Percentiles rank a stretch among this genome's conserved stretches.
Conservation (phyloP, 2,329 filamentous ascomycete species). For the Hypoxylon sp. region DNA sequence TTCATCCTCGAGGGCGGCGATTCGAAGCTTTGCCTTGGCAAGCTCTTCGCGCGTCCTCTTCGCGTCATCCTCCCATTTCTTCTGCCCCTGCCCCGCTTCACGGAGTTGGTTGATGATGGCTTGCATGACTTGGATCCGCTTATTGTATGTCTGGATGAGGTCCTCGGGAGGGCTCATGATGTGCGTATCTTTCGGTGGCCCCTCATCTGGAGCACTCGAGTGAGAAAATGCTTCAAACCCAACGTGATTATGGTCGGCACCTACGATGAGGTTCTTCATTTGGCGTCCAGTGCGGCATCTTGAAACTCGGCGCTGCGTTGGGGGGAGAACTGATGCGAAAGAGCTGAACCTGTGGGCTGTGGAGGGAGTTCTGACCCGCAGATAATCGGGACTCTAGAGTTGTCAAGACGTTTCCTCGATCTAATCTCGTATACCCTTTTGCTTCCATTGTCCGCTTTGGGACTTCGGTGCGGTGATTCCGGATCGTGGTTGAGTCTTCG, state of each 20-base stretch:
- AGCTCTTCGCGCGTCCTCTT: conserved; percentile 17
- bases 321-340: conserved; percentile 29
- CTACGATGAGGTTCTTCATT: conserved; percentile 9
- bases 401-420: conserved; percentile 23
- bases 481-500: background rate
- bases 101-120: conserved; percentile 27
- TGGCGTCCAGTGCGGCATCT: conserved; percentile 4
- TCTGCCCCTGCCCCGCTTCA: conserved; percentile 3
- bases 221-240: conserved; percentile 6
- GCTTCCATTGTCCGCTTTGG: conserved; percentile 26
- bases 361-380: background rate
- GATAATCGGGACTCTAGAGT: conserved; percentile 31
- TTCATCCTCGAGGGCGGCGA: conserved; percentile 22
- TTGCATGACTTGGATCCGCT: conserved; percentile 30
- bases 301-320: background rate
- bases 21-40: conserved; percentile 4
- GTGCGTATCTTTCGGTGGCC: background rate
- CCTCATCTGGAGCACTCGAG: conserved; percentile 6
- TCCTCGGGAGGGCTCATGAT: conserved; percentile 13
- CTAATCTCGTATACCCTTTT: conserved; percentile 26
- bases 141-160: conserved; percentile 21
- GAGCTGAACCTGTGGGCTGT: conserved; percentile 33
- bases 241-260: background rate
- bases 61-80: conserved; percentile 9
- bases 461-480: background rate